Base-by-base conservation (phyloP, 495 filamentous ascomycete species). In the Ramalina peruviana region DNA sequence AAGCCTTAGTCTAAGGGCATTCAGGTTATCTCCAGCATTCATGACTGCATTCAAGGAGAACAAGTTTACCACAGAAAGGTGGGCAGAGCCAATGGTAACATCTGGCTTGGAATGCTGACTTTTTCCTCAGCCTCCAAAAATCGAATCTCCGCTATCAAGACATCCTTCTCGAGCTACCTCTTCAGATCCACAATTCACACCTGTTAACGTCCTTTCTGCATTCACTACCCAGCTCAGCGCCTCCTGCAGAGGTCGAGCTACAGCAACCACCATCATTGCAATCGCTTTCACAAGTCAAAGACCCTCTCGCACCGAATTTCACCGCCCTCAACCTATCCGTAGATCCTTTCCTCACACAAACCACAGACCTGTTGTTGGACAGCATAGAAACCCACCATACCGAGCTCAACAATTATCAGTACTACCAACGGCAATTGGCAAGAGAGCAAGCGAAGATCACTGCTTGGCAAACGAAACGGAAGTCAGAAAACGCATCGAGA, bases 291-390 rank as follows among this genome's bases (percentile, higher is more conserved):
- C 48, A 49, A 46, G 67, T 52, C 57, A 42, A 49, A 27, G 44
- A 54, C 64, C 81, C 85, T 12, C 76, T 95, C 15, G 75, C 82
- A 59, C 92, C 93, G 45, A 95, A 94, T 60, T 80, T 84, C 62
- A 73, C 75, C 62, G 66, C 71, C 12, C 80, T 98, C 33, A 86
- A 95, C 51, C 82, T 98, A 45, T 86, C 80, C 57, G 90, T 97
- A 64, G 92, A 98, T 62, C 92, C 92, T 23, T 97, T 92, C 75
- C 79, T 98, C n/a, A 89, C 95, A 75, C 94, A 94, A 76, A 94
- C 90, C 50, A 92, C 86, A 67, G 89, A 98, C 61, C 79, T 94
- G 54, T 78, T 98, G 21, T 80, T 98, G 50, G 92, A 98, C 51
- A 86, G 81, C 69, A 97, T 98, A 61, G 92, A 98, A 72, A 79